Conservation (phyloP, 306 rosid genomes). For the Crataegus laevigata region DNA sequence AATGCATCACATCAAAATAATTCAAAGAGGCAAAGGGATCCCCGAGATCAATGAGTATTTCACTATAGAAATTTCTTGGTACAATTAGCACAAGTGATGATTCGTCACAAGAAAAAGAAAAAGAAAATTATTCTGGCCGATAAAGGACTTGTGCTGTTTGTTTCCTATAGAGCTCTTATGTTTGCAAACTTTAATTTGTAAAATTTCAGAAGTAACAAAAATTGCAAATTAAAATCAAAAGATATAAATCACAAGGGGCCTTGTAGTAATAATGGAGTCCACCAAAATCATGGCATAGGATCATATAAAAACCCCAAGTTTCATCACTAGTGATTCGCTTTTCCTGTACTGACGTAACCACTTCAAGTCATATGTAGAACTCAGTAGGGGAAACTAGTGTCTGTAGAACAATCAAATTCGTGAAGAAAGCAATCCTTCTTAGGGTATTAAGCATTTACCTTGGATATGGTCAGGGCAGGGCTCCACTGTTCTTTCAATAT, state of each 20-base stretch:
- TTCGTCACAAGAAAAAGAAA: not conserved
- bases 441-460: slow-evolving; percentile 32
- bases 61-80: not conserved
- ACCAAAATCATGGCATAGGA: not conserved
- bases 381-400: not conserved
- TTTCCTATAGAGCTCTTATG: not conserved
- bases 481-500: slow-evolving; percentile 77
- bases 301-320: not conserved
- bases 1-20: not conserved
- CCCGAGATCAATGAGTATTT: not conserved
- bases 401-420: not conserved
- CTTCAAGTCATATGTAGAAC: not conserved
- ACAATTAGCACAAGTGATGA: not conserved
- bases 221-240: not conserved
- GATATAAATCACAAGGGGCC: not conserved
- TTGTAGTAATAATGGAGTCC: not conserved
- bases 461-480: slow-evolving; percentile 69
- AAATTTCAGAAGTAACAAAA: not conserved
- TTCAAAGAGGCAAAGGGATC: not conserved
- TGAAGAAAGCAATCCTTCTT: not conserved
- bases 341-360: not conserved
- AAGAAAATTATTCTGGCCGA: not conserved
- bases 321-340: not conserved
- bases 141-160: not conserved
- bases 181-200: not conserved